Evolutionary conservation across 108 stramenopile genomes (phyloP).

Genomic region (Nitzschia inconspicua): DNA sequence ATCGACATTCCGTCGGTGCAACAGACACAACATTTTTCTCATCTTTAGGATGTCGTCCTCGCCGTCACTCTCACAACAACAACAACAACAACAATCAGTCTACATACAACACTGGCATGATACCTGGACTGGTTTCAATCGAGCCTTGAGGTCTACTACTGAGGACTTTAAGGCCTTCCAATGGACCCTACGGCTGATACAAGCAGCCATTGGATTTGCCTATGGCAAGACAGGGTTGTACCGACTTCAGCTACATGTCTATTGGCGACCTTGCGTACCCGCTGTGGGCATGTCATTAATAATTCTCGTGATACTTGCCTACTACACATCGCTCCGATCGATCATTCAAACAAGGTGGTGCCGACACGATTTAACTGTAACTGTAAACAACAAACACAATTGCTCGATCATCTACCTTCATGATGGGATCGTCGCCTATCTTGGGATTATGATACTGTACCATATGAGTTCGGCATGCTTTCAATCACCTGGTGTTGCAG

Average conservation of each 20-base stretch:
- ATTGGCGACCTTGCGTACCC: constrained; percentile 30
- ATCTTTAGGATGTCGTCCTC: too few relatives aligned
- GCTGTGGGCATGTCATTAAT: constrained; percentile 30
- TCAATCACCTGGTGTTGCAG: constrained; percentile 64
- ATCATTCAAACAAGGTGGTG: constrained; percentile 44
- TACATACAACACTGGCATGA: constrained; percentile 24
- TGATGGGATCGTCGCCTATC: constrained; percentile 41
- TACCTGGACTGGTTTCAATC: constrained; percentile 60
- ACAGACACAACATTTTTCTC: too few relatives aligned
- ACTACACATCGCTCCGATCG: constrained; percentile 23
- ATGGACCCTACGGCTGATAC: constrained; percentile 54
- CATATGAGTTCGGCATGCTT: constrained; percentile 48
- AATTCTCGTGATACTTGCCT: constrained; percentile 11
- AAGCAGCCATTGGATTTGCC: neutral
- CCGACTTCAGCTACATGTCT: constrained; percentile 18
- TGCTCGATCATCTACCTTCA: constrained; percentile 25
- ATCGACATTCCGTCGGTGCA: too few relatives aligned
- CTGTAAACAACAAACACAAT: neutral
- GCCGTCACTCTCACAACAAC: too few relatives aligned
- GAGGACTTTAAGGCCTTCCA: constrained; percentile 59
- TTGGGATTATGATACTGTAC: constrained; percentile 57
- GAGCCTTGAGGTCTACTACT: constrained; percentile 51
- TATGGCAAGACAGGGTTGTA: constrained; percentile 15
- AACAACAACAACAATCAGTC: too few relatives aligned
- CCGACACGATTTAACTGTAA: neutral